These are phyloP conservation scores for Coniochaeta sp. DNA, from an alignment of 2,329 filamentous ascomycete species.

Conservation along the genomic window DNA sequence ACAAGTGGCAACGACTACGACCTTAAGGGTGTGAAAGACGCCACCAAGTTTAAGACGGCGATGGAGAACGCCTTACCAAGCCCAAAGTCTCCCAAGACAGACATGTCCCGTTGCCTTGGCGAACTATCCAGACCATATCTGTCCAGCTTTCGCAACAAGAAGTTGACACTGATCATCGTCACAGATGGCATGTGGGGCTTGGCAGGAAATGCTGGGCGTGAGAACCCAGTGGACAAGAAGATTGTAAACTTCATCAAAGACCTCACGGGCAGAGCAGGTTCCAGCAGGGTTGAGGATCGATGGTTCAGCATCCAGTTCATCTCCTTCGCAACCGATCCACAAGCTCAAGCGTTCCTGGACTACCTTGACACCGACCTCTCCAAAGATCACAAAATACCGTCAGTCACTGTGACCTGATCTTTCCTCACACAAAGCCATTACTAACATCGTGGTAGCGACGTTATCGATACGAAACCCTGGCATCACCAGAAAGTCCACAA, in stretches of 20 bases:
- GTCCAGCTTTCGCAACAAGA: not conserved
- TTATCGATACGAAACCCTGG: conserved; percentile 1
- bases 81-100: not conserved
- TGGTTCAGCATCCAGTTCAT: conserved; percentile 5
- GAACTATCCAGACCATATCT: not conserved
- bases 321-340: not conserved
- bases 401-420: not conserved
- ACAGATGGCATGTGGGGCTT: not conserved
- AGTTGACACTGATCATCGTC: conserved; percentile 1
- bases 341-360: not conserved
- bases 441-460: not conserved
- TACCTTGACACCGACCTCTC: not conserved
- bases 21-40: not conserved
- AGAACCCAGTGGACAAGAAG: not conserved
- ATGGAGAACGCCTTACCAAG: not conserved
- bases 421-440: too few species aligned
- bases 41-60: not conserved
- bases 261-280: not conserved
- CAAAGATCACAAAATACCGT: not conserved
- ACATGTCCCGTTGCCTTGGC: not conserved
- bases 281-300: not conserved
- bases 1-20: not conserved
- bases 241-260: not conserved
- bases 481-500: not conserved
- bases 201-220: not conserved